phyloP scores from a whole-genome alignment of 805 yeast genomes.

The Metschnikowia hibisci region DNA sequence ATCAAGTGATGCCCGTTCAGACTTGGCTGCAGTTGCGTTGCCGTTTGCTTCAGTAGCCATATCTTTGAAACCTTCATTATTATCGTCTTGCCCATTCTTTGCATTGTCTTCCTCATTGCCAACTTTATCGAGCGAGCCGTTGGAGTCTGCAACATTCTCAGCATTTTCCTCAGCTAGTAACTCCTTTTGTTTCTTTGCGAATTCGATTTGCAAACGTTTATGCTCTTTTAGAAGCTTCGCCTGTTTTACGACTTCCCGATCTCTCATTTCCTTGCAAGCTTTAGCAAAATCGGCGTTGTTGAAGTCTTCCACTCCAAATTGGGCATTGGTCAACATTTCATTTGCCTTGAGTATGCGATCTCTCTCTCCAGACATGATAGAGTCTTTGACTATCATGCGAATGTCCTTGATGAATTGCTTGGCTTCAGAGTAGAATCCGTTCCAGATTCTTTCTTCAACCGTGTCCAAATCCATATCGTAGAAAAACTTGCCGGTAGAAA shows the following conservation, averaged over 20 bases:
- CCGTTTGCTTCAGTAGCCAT: background rate
- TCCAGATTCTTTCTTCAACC: slow-evolving; percentile 94
- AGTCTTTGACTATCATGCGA: slow-evolving; percentile 77
- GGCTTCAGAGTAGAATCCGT: slow-evolving; percentile 92
- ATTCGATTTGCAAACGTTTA: slow-evolving; percentile 25
- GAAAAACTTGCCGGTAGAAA: slow-evolving; percentile 65
- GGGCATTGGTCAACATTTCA: slow-evolving; percentile 95
- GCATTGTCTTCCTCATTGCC: background rate
- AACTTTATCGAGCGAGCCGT: background rate
- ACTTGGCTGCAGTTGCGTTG: background rate
- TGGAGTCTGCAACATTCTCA: background rate
- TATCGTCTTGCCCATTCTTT: background rate
- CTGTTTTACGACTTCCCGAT: slow-evolving; percentile 59
- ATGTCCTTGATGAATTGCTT: slow-evolving; percentile 83
- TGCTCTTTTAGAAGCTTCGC: slow-evolving; percentile 39
- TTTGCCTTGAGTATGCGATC: slow-evolving; percentile 79
- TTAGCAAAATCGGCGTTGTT: slow-evolving; percentile 64
- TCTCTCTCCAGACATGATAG: slow-evolving; percentile 70
- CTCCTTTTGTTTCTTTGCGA: slow-evolving; percentile 16
- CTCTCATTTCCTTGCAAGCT: slow-evolving; percentile 71
- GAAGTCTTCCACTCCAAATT: slow-evolving; percentile 90
- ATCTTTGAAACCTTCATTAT: slow-evolving; percentile 1
- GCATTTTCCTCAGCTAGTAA: slow-evolving; percentile 1
- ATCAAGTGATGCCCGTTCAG: no score
- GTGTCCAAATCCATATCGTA: slow-evolving; percentile 91